These are phyloP conservation scores for Tephrocybe sp. DNA, from an alignment of 768 basidiomycete species.

Conservation along the genomic window DNA sequence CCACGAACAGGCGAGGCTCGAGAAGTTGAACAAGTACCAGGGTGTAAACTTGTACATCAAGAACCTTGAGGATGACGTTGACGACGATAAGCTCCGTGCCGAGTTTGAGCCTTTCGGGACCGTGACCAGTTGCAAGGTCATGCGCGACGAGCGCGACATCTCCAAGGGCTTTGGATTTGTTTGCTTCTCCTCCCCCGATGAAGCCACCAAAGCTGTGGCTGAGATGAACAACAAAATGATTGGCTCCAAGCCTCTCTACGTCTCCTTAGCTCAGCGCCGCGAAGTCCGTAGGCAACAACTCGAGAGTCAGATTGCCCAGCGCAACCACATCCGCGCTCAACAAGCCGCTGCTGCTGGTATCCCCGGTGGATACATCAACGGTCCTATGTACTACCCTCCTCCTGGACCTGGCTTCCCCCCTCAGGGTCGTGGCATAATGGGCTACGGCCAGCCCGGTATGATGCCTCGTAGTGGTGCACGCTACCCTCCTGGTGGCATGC, in stretches of 20 bases:
- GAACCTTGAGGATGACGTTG: slow-evolving; percentile 97
- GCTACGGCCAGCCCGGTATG: slow-evolving; percentile 83
- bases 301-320: slow-evolving; percentile 97
- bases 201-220: slow-evolving; percentile 97
- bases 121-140: slow-evolving; percentile 98
- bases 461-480: slow-evolving; percentile 69
- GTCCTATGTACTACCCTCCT: slow-evolving; percentile 86
- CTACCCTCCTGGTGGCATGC: slow-evolving; percentile 51
- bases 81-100: slow-evolving; percentile 94
- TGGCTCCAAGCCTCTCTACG: slow-evolving; percentile 96
- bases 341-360: slow-evolving; percentile 89
- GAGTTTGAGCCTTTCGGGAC: slow-evolving; percentile 98
- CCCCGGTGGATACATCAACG: slow-evolving; percentile 80
- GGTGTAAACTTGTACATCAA: slow-evolving; percentile 99
- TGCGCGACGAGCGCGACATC: slow-evolving; percentile 92
- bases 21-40: slow-evolving; percentile 97
- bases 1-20: slow-evolving; percentile 95
- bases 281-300: slow-evolving; percentile 98
- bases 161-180: slow-evolving; percentile 99
- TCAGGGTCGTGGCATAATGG: slow-evolving; percentile 76
- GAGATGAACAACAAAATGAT: slow-evolving; percentile 99
- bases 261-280: slow-evolving; percentile 96
- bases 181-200: slow-evolving; percentile 97
- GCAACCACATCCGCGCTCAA: slow-evolving; percentile 95
- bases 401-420: slow-evolving; percentile 82